These are phyloP conservation scores for Plasmodium blacklocki DNA, from an alignment of 169 alveolate genomes.

Conservation along the genomic window DNA sequence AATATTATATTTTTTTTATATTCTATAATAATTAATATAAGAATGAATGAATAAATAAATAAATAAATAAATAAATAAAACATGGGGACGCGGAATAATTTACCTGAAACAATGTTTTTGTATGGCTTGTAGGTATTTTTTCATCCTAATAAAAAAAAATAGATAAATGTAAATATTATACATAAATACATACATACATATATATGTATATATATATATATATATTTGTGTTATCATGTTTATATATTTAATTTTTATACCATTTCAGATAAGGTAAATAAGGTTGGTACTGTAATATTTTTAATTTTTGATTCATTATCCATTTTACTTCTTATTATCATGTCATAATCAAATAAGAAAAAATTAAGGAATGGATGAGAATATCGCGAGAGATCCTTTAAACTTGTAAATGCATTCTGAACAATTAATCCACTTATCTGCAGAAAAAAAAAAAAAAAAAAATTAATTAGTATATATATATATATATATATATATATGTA, in stretches of 20 bases:
- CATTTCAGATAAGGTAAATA: conserved; percentile 35
- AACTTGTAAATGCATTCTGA: conserved; percentile 44
- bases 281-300: conserved; percentile 13
- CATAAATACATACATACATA: background rate
- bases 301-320: conserved; percentile 40
- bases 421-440: conserved; percentile 47
- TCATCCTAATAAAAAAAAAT: conserved; percentile 56
- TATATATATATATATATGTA: conserved; percentile 9
- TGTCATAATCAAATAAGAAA: conserved; percentile 20
- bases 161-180: background rate
- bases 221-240: too few relatives aligned
- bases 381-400: conserved; percentile 17
- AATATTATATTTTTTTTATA: too few relatives aligned
- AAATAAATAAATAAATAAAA: background rate
- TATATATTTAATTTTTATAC: background rate
- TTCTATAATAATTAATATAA: too few relatives aligned
- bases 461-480: background rate
- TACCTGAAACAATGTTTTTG: conserved; percentile 24
- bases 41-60: background rate
- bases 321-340: conserved; percentile 54
- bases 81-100: background rate
- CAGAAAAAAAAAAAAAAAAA: background rate
- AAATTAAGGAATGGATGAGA: conserved; percentile 17
- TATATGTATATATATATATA: background rate
- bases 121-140: conserved; percentile 16